Percentiles rank a stretch among this genome's conserved stretches.
Evolutionary conservation across 805 yeast genomes (phyloP).

Genomic region (Saturnispora sekii): DNA sequence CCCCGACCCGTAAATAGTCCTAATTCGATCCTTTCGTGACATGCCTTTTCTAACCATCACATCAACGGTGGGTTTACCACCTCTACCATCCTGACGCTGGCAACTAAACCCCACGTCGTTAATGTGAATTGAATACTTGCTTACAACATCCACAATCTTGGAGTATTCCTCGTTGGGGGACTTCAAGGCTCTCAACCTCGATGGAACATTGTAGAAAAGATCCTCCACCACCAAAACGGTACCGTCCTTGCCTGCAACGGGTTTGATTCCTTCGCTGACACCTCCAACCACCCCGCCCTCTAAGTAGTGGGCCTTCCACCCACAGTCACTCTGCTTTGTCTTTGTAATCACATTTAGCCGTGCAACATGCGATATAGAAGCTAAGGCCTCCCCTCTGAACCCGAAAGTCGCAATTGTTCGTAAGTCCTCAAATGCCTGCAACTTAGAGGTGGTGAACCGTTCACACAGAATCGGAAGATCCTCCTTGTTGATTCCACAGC

Average conservation of each 20-base stretch:
- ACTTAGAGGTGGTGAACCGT: slow-evolving; percentile 86
- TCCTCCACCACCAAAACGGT: slow-evolving; percentile 83
- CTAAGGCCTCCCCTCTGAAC: slow-evolving; percentile 93
- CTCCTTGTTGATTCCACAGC: slow-evolving; percentile 63
- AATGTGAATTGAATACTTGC: slow-evolving; percentile 73
- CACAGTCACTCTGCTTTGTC: slow-evolving; percentile 48
- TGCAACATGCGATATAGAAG: slow-evolving; percentile 86
- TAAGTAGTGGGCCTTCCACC: slow-evolving; percentile 58
- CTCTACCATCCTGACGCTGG: slow-evolving; percentile 51
- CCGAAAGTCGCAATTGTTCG: slow-evolving; percentile 71
- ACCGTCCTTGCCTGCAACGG: slow-evolving; percentile 81
- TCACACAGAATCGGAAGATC: slow-evolving; percentile 80
- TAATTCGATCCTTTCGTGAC: slow-evolving; percentile 54
- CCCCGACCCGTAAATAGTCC: slow-evolving; percentile 60
- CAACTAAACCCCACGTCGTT: slow-evolving; percentile 63
- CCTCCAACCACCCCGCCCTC: slow-evolving; percentile 46
- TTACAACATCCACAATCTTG: slow-evolving; percentile 71
- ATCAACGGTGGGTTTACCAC: slow-evolving; percentile 49
- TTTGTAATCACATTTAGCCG: slow-evolving; percentile 75
- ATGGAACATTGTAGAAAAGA: slow-evolving; percentile 78
- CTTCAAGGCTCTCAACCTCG: slow-evolving; percentile 58
- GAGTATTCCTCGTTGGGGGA: slow-evolving; percentile 66
- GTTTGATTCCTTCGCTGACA: slow-evolving; percentile 38
- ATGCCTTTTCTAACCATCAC: slow-evolving; percentile 47
- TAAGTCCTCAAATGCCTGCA: slow-evolving; percentile 66